phyloP scores from a whole-genome alignment of 78 protist genomes.

The Dictyostelium intermedium region DNA sequence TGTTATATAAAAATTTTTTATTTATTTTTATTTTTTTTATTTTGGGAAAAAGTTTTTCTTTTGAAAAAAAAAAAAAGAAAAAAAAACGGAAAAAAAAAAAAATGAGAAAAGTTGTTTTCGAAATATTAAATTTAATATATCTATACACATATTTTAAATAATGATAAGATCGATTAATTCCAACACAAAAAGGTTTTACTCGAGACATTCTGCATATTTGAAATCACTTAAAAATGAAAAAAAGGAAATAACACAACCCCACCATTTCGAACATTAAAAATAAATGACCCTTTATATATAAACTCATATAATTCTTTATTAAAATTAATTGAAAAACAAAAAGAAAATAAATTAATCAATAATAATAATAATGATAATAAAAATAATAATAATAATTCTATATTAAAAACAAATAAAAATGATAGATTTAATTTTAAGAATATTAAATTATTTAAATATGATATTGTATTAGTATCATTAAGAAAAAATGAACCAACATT shows the following conservation, averaged over 20 bases:
- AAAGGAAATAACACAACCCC: background rate
- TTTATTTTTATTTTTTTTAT: no score
- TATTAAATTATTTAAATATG: background rate
- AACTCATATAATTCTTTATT: background rate
- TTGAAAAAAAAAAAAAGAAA: no score
- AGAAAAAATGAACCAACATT: background rate
- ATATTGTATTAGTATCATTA: slow-evolving; percentile 3
- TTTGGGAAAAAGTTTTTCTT: no score
- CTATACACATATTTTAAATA: no score
- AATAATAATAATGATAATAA: background rate
- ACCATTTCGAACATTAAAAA: background rate
- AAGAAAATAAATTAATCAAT: background rate
- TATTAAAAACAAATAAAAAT: background rate
- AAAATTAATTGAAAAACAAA: background rate
- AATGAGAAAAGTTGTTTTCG: no score
- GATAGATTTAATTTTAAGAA: background rate
- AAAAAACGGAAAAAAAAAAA: no score
- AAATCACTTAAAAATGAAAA: background rate
- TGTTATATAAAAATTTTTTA: background rate
- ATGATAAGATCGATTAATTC: background rate
- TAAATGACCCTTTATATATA: background rate
- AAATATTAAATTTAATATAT: no score
- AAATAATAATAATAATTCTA: background rate
- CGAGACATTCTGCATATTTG: background rate
- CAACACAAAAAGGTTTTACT: background rate